Evolutionary conservation across 495 filamentous ascomycete species (phyloP).

Genomic region (Thermothielavioides terrestris): DNA sequence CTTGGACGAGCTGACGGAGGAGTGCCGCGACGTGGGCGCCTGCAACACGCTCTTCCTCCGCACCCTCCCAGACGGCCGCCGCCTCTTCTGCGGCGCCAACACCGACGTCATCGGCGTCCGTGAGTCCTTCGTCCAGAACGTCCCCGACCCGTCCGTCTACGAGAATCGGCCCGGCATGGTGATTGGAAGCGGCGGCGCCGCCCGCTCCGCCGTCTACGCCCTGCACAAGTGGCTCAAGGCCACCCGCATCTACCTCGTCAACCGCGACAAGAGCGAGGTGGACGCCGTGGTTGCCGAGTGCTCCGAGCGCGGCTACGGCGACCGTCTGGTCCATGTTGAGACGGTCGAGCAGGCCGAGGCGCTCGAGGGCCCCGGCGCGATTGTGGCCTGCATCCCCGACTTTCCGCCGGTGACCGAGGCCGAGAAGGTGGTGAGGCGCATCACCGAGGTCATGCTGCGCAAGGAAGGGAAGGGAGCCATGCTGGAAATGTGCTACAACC

Average conservation of each 20-base stretch:
- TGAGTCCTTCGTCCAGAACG: conserved; percentile 57
- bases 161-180: conserved; percentile 51
- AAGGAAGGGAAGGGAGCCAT: conserved; percentile 53
- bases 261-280: conserved; percentile 56
- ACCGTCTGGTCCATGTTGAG: conserved; percentile 46
- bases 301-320: conserved; percentile 41
- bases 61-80: conserved; percentile 31
- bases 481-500: conserved; percentile 76
- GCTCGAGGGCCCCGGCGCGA: conserved; percentile 49
- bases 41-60: conserved; percentile 66
- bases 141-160: conserved; percentile 32
- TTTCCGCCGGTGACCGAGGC: conserved; percentile 52
- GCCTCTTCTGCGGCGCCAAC: conserved; percentile 57
- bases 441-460: conserved; percentile 48
- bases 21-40: conserved; percentile 59
- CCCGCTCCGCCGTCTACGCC: conserved; percentile 61
- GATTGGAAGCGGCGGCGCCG: conserved; percentile 59
- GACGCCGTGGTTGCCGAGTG: conserved; percentile 52
- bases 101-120: conserved; percentile 68
- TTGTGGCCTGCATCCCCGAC: conserved; percentile 63
- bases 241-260: conserved; percentile 62
- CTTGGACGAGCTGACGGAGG: conserved; percentile 59
- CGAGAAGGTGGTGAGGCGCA: conserved; percentile 47
- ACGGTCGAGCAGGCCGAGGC: conserved; percentile 46
- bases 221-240: conserved; percentile 55